Base-by-base conservation (phyloP, 148 eudicot genomes). In the Chenopodium quinoa region DNA sequence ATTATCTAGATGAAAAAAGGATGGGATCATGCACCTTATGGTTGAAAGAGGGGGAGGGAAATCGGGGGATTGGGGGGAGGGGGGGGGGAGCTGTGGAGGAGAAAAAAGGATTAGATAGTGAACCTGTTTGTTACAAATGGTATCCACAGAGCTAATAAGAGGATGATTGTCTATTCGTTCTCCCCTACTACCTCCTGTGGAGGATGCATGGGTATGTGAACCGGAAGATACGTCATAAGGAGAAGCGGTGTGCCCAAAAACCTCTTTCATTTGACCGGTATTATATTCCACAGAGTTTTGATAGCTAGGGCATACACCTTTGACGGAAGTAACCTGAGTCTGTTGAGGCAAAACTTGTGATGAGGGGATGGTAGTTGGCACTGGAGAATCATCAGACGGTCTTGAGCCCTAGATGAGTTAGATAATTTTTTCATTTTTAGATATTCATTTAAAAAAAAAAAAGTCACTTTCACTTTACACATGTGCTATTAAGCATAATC, bases 61-160 rank as follows among this genome's bases (percentile, higher is more conserved):
- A 29, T 29, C 31, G 37, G 37, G 37, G 37, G 37, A 34, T 34
- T 12, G 14, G 13, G 40, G 3, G 7, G 10, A 10, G 72, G 22
- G 72, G 22, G 44, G 22, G 32, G 19, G 20, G 73, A 19, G 48
- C 25, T 12, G 48, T 17, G 73, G 73, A 14, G 75, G 0, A 44
- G 1, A 22, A 29, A 76, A 74, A 74, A 23, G 52, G 50, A 62
- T 47, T 70, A 20, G 81, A 67, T 31, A 56, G 71, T 12, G 66
- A 73, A 92, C 99, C 98, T 90, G 94, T 80, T 87, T 89, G 86
- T 88, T 86, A 77, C 83, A 88, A 84, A 90, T 81, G 80, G 88
- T 68, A 84, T 91, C 90, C 74, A 91, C 78, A 69, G 95, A 85
- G 79, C 92, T 90, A 81, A 87, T 79, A 85, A 84, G 84, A 62